Conservation (phyloP, 371 early-diverging fungal species). For the Lichtheimia ornata region DNA sequence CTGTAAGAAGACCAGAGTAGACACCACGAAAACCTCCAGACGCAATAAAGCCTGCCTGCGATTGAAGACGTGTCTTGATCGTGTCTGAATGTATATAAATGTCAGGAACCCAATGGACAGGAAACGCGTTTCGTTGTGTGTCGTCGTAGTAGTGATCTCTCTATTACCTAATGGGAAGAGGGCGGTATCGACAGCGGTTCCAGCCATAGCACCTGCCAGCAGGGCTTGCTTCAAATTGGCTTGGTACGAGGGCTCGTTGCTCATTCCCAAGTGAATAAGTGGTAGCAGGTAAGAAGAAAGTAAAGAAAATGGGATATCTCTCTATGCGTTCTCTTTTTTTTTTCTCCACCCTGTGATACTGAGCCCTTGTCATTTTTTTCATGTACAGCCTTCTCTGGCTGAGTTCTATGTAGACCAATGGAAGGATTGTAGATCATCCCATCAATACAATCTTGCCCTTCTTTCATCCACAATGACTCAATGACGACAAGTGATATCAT, state of each 20-base stretch:
- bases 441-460: too few relatives aligned
- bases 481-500: too few relatives aligned
- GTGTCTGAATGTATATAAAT: conserved; percentile 64
- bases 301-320: neutral
- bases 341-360: neutral
- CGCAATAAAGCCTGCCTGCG: conserved; percentile 82
- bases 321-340: neutral
- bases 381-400: neutral
- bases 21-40: conserved; percentile 93
- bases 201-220: conserved; percentile 82
- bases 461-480: too few relatives aligned
- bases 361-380: conserved; percentile 3
- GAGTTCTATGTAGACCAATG: neutral
- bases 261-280: conserved; percentile 5
- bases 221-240: conserved; percentile 47
- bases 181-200: conserved; percentile 85
- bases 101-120: too few relatives aligned
- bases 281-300: neutral
- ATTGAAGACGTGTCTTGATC: conserved; percentile 90
- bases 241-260: conserved; percentile 22
- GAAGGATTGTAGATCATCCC: too few relatives aligned
- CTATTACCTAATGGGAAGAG: conserved; percentile 77
- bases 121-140: too few relatives aligned
- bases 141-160: neutral
- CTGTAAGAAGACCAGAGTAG: conserved; percentile 90